Percentiles rank a stretch among this genome's conserved stretches.
Evolutionary conservation across 345 rosid genomes (phyloP).

Genomic region (Citrus maxima): DNA sequence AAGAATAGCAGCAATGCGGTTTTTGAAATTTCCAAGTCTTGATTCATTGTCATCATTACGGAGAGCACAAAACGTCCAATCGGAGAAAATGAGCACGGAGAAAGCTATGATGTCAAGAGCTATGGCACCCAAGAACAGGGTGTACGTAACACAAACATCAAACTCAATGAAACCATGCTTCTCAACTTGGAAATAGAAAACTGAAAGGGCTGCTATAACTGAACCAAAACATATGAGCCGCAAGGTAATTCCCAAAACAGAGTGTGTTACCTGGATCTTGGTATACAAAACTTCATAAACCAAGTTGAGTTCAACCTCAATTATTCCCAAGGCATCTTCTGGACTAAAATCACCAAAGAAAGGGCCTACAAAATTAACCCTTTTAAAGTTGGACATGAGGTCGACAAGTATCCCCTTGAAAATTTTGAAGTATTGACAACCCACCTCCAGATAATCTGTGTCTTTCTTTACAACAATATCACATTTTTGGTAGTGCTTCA

Average conservation of each 20-base stretch:
- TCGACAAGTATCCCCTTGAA: conserved; percentile 67
- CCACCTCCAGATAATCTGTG: conserved; percentile 25
- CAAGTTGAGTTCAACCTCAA: conserved; percentile 63
- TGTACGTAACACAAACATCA: conserved; percentile 54
- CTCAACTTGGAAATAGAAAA: conserved; percentile 31
- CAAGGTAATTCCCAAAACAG: conserved; percentile 22
- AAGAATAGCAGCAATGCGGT: not conserved
- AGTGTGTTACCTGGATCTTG: conserved; percentile 46
- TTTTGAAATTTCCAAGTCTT: not conserved
- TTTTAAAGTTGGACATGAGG: conserved; percentile 49
- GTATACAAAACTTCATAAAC: conserved; percentile 61
- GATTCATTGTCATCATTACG: conserved; percentile 16
- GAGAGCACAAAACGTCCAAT: conserved; percentile 46
- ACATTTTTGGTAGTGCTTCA: not conserved
- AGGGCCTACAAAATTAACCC: conserved; percentile 42
- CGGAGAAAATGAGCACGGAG: conserved; percentile 47
- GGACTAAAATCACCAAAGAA: conserved; percentile 29
- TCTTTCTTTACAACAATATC: conserved; percentile 26
- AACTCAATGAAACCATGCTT: conserved; percentile 27
- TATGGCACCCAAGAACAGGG: conserved; percentile 45
- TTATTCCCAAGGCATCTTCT: conserved; percentile 43
- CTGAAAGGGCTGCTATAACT: conserved; percentile 28
- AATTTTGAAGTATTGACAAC: conserved; percentile 32
- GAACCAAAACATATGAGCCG: conserved; percentile 27
- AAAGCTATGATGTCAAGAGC: conserved; percentile 44